A percentile compares a stretch with the other conserved stretches of the same genome.
Evolutionary conservation across 2,329 filamentous ascomycete species (phyloP).

Genomic region (Knufia petricola): DNA sequence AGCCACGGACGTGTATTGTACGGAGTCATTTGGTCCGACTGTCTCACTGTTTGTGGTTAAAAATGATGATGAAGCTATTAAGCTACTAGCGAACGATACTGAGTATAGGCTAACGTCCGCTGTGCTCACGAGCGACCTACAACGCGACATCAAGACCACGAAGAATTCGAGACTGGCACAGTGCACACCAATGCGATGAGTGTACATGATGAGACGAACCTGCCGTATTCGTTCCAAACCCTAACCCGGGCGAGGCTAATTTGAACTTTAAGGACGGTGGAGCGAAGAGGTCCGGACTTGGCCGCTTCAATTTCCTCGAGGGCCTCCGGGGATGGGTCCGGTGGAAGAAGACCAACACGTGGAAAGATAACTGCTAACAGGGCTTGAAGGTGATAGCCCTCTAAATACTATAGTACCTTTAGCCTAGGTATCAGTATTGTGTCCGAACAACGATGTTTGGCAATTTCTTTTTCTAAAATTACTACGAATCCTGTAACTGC

Average conservation of each 20-base stretch:
- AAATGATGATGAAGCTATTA: constrained; percentile 51
- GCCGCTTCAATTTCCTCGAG: constrained; percentile 45
- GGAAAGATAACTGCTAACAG: too few relatives aligned
- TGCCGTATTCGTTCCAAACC: too few relatives aligned
- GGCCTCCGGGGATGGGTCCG: constrained; percentile 53
- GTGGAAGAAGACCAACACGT: constrained; percentile 44
- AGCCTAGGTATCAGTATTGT: too few relatives aligned
- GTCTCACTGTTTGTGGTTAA: constrained; percentile 59
- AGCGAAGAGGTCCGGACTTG: constrained; percentile 53
- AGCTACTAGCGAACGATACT: constrained; percentile 60
- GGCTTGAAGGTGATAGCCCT: too few relatives aligned
- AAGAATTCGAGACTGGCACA: constrained; percentile 53
- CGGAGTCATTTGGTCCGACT: constrained; percentile 67
- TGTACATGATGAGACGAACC: constrained; percentile 56
- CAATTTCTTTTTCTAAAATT: too few relatives aligned
- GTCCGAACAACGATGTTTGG: too few relatives aligned
- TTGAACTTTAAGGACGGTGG: too few relatives aligned
- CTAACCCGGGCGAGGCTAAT: too few relatives aligned
- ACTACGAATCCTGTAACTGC: too few relatives aligned
- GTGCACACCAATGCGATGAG: constrained; percentile 21
- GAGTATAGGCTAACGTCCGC: constrained; percentile 65
- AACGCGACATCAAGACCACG: constrained; percentile 49
- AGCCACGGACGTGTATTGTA: constrained; percentile 64
- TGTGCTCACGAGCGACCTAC: constrained; percentile 62
- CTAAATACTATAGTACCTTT: too few relatives aligned